Base-by-base conservation (phyloP, 2,329 filamentous ascomycete genomes). In the Hypoxylon sp. region DNA sequence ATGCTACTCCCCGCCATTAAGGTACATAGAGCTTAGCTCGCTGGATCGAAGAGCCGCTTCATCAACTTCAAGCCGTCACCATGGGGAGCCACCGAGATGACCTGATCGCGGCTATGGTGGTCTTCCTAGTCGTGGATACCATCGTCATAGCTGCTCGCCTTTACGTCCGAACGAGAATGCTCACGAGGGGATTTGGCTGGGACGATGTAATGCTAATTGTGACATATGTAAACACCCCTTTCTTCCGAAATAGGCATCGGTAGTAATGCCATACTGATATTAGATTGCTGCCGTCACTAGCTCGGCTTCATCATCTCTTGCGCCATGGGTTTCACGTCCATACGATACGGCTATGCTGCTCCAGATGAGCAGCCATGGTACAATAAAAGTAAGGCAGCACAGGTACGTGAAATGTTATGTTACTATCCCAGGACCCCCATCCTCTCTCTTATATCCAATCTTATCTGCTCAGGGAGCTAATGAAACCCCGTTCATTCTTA, bases 271-370 rank as follows among this genome's bases (percentile, higher is more conserved):
- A 14, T 61, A n/a, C 61, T 76, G 49, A 77, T 61, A 56, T 14
- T 22, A 76, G 61, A 59, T 25, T 20, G 17, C 14, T 17, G 20
- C 30, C 6, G 14, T 8, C 14, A 33, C 8, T 51, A 77, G 74
- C 25, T 75, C 22, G 77, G 77, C 8, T 79, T 71, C 55, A 30
- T 77, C 6, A 67, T 76, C 14, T 75, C 73, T 5, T 71, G 76
- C 25, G 71, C 69, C 13, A 71, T 78, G 65, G 76, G 75, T 6
- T 78, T 77, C 51, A 63, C 73, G 5, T 73, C 77, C 13, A 76
- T 79, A 55, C 65, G 62, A n/a, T 79, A 77, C 51, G 77, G 77
- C 6, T 79, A 77, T 22, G 76, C 76, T 6, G 76, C 75, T 6
- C 66, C 64, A 0, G 72, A 76, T 5, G 35, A 71, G 20, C 73